Conservation (phyloP, 1,284 basidiomycete species). For the Pterulicium gracile region DNA sequence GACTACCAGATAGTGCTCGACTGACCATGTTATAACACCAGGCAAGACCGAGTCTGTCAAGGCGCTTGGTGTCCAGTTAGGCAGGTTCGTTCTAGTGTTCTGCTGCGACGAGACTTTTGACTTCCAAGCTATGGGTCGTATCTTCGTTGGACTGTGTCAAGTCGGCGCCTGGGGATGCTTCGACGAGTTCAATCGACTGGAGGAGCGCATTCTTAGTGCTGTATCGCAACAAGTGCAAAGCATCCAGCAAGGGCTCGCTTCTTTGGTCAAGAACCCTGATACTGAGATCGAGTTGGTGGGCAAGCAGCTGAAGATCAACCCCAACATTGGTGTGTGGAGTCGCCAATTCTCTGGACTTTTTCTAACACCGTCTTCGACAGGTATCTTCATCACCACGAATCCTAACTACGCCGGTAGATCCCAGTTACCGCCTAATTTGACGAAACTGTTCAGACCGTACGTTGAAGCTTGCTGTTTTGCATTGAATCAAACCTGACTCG, state of each 20-base stretch:
- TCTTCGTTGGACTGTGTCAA: slow-evolving; percentile 97
- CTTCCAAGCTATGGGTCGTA: slow-evolving; percentile 99
- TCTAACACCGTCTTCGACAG: slow-evolving; percentile 25
- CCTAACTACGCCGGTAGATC: slow-evolving; percentile 98
- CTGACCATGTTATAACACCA: slow-evolving; percentile 15
- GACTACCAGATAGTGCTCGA: slow-evolving; percentile 6
- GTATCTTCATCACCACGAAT: slow-evolving; percentile 97
- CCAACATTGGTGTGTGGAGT: slow-evolving; percentile 66
- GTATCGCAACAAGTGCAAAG: slow-evolving; percentile 99
- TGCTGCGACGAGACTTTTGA: slow-evolving; percentile 99
- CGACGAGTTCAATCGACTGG: slow-evolving; percentile 96
- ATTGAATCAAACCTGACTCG: too few relatives aligned
- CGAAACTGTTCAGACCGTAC: slow-evolving; percentile 86
- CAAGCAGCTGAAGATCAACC: slow-evolving; percentile 86
- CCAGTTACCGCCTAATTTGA: slow-evolving; percentile 93
- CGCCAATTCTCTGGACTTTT: slow-evolving; percentile 4
- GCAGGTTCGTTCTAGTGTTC: slow-evolving; percentile 96
- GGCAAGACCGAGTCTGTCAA: slow-evolving; percentile 99
- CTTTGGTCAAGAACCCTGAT: slow-evolving; percentile 71
- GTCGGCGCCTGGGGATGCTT: slow-evolving; percentile 99
- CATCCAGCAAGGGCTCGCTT: slow-evolving; percentile 90
- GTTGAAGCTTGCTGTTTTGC: slow-evolving; percentile 20
- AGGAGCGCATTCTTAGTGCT: slow-evolving; percentile 95
- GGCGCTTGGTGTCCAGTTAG: slow-evolving; percentile 94
- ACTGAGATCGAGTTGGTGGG: slow-evolving; percentile 95